A percentile compares a stretch with the other conserved stretches of the same genome.
Conservation (phyloP, 75 land plant genomes). For the Pinus albicaulis region DNA sequence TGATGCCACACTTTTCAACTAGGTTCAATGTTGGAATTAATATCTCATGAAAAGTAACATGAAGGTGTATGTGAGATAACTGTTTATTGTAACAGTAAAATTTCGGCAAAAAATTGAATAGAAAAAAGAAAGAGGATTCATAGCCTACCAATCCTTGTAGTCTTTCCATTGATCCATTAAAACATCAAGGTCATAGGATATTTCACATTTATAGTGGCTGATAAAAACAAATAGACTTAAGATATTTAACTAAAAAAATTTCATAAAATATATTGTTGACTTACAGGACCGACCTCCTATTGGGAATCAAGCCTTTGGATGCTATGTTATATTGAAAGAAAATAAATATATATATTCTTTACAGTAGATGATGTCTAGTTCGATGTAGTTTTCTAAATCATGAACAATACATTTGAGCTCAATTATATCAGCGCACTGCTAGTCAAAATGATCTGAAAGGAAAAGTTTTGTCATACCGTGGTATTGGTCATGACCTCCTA, state of each 20-base stretch:
- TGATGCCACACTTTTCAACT: neutral
- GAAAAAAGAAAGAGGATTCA: neutral
- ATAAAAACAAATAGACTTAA: neutral
- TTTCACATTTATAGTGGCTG: slow-evolving; percentile 27
- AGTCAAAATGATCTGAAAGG: slow-evolving; percentile 29
- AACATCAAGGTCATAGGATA: slow-evolving; percentile 37
- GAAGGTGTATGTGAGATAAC: neutral
- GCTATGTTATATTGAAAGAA: slow-evolving; percentile 37
- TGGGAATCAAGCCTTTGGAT: slow-evolving; percentile 26
- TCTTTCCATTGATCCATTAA: slow-evolving; percentile 35
- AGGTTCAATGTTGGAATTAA: neutral
- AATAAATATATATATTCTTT: slow-evolving; percentile 39
- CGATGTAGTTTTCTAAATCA: slow-evolving; percentile 30
- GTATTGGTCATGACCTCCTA: slow-evolving; percentile 29
- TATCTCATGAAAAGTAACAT: neutral
- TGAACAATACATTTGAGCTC: slow-evolving; percentile 33
- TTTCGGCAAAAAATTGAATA: neutral
- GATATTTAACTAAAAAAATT: neutral
- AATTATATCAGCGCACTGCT: slow-evolving; percentile 33
- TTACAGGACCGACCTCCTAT: slow-evolving; percentile 34
- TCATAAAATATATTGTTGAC: neutral
- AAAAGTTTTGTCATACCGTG: slow-evolving; percentile 32
- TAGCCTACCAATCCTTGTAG: slow-evolving; percentile 35
- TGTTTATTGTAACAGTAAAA: neutral
- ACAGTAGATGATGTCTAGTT: slow-evolving; percentile 19